Base-by-base conservation (phyloP, 176 grass and related monocot species). In the Panicum miliaceum region DNA sequence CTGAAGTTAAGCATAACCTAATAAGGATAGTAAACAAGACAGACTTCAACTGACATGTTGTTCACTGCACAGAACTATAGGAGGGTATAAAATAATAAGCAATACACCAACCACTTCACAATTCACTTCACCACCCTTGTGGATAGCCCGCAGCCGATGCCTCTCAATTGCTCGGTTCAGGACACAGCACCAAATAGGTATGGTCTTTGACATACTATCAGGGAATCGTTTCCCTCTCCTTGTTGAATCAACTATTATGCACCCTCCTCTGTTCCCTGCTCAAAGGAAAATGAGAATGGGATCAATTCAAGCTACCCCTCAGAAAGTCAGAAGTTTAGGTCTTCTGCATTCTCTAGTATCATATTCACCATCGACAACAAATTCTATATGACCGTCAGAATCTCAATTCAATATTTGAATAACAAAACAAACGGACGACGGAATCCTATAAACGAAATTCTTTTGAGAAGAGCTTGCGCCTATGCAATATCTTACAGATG, bases 201-300 rank as follows among this genome's bases (percentile, higher is more conserved):
- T 98, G 47, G 93, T 98, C 85, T 98, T 98, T 72, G 96, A 93
- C 96, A 98, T 90, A 60, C 93, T 95, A 77, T 98, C 96, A 47
- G 96, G 93, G 80, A 98, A 98, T 22, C 91, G 85, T 68, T 98
- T 98, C 38, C 96, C 93, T 84, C 66, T 93, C 51, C 92, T 90
- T 38, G 93, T 98, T 53, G 96, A 98, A 90, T 98, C 96, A 46
- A 95, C 91, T 70, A 98, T 92, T 79, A 93, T 87, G 79, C 96
- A 98, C 29, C 96, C 96, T 77, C 91, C 93, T 93, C 83, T 93
- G 81, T 95, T 91, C 81, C 93, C 96, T 98, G 87, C 19, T 65
- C 83, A 81, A 77, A 89, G 75, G 63, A n/a, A 78, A 84, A 63
- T 7, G 65, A 82, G 77, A 72, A 3, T 38, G 70, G 61, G 36